phyloP scores from a whole-genome alignment of 257 asterid genomes.

The Lithospermum erythrorhizon region DNA sequence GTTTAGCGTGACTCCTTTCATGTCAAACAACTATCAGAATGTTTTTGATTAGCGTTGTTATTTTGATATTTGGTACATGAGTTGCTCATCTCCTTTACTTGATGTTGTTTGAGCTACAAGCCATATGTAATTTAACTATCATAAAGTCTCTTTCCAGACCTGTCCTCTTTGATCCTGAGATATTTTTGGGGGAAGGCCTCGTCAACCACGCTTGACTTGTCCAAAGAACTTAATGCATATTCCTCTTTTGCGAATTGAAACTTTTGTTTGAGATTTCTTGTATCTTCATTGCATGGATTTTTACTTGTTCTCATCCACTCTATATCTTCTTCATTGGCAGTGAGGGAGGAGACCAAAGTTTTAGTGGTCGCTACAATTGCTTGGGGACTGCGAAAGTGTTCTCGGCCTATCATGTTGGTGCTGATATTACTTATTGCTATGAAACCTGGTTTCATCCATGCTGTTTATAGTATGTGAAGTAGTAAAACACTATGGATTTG shows the following conservation, averaged over 20 bases:
- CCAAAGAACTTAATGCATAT: not conserved
- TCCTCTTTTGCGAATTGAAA: not conserved
- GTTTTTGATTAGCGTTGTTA: too few species aligned
- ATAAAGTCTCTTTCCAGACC: too few species aligned
- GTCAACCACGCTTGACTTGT: too few species aligned
- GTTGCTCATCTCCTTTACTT: too few species aligned
- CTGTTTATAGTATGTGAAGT: constrained; percentile 69
- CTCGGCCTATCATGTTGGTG: constrained; percentile 82
- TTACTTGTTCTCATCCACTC: constrained; percentile 8
- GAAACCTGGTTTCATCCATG: constrained; percentile 92
- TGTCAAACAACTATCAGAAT: too few species aligned
- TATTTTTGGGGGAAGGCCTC: too few species aligned
- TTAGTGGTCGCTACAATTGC: constrained; percentile 93
- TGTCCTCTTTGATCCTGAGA: too few species aligned
- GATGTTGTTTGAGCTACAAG: too few species aligned
- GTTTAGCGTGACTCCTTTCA: too few species aligned
- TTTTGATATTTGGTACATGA: too few species aligned
- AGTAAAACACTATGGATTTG: not conserved
- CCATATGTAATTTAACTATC: too few species aligned
- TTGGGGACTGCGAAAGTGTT: constrained; percentile 95
- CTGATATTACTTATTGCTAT: constrained; percentile 84
- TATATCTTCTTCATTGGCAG: constrained; percentile 33
- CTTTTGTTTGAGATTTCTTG: not conserved
- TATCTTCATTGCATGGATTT: not conserved
- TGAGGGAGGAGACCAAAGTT: constrained; percentile 84